Evolutionary conservation across 768 basidiomycete species (phyloP), one percentile per base, ranked within the genome.

Genomic region (Termitomyces sp.): DNA sequence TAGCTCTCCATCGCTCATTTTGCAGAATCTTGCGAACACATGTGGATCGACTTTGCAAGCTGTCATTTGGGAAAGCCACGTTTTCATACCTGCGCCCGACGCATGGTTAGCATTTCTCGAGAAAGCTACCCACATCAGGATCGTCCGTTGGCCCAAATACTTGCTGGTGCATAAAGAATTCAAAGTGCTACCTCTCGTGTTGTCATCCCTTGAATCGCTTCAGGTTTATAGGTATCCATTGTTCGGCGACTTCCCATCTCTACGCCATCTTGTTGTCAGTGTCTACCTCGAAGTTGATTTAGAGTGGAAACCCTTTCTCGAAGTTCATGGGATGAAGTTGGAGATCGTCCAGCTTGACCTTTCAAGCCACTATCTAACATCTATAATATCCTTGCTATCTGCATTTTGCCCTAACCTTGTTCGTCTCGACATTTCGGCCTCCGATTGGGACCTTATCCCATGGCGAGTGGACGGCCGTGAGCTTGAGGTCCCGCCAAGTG

Each of bases 391-490:
- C 5, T 12, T 46, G 6, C 11, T 68, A 22, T 53, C 58, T 22
- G 13, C 18, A 2, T 55, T 13, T 15, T 68, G 67, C 42, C 54
- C 65, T 15, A 62, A 59, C 11, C 63, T 68, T 16, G 15, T 32
- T 16, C 63, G 66, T 44, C 58, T 69, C 8, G 59, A 69, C 22
- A 36, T 69, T 11, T 61, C 62, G 1, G 61, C 60, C 4, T 32
- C 35, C 6, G 22, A 36, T 4, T 69, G 64, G 66, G 22, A 48
- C 15, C 5, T 40, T 1, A 4, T 67, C 8, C 45, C 42, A 28
- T 36, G 28, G 1, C 44, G 4, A 39, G 36, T 22, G 1, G 36
- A 22, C 12, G 44, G 28, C 6, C 35, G n/a, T 7, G 33, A 50
- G 9, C 36, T 61, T 8, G 32, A 51, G 6, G 35, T 67, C 4